phyloP scores from a whole-genome alignment of 2,329 filamentous ascomycete genomes.

The Monascus ruber region DNA sequence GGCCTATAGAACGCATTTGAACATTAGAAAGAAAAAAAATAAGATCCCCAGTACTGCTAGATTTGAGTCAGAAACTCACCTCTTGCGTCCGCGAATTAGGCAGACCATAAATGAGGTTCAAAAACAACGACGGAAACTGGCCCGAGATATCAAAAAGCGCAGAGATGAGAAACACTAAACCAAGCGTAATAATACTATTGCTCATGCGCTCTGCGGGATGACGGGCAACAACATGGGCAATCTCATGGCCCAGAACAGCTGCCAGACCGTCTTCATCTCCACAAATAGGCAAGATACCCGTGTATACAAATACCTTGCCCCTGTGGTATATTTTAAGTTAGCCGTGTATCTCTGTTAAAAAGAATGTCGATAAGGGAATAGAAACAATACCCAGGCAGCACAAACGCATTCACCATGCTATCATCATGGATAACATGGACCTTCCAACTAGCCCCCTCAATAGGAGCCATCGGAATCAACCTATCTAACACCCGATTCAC shows the following conservation, averaged over 20 bases:
- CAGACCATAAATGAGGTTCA: conserved; percentile 40
- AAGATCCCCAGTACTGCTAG: too few relatives aligned
- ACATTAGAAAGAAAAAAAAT: too few relatives aligned
- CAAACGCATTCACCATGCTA: conserved; percentile 47
- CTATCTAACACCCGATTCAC: conserved; percentile 44
- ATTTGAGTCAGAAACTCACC: conserved; percentile 15
- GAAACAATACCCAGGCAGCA: conserved; percentile 42
- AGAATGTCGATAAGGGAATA: neutral
- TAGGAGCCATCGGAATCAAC: conserved; percentile 41
- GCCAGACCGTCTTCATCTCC: conserved; percentile 47
- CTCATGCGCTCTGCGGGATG: conserved; percentile 47
- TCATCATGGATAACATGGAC: conserved; percentile 46
- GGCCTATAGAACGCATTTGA: conserved; percentile 19
- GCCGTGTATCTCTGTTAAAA: neutral
- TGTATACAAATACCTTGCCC: conserved; percentile 55
- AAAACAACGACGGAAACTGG: conserved; percentile 26
- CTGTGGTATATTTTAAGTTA: conserved; percentile 13
- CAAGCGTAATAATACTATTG: conserved; percentile 22
- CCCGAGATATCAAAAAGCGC: conserved; percentile 31
- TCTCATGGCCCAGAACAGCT: conserved; percentile 52
- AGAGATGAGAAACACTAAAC: conserved; percentile 15
- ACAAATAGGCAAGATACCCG: conserved; percentile 49
- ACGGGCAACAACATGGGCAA: conserved; percentile 51
- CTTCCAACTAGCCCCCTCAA: conserved; percentile 41
- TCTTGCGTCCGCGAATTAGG: conserved; percentile 50